Evolutionary conservation across 2,329 filamentous ascomycete genomes (phyloP).

Genomic region (Chrysoporthe cubensis): DNA sequence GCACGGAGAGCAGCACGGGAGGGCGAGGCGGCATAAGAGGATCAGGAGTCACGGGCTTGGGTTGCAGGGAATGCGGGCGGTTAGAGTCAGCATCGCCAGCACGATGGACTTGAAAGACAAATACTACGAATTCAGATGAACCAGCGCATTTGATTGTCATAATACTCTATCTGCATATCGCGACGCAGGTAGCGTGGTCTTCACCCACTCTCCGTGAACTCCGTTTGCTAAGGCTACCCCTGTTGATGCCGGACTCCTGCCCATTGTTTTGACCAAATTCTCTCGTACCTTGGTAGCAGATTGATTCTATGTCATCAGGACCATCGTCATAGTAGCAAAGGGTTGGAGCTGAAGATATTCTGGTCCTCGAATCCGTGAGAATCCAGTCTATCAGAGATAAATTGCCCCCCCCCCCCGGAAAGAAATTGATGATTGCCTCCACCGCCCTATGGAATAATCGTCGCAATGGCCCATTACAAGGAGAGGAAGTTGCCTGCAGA

Average conservation of each 20-base stretch:
- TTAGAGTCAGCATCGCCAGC: neutral
- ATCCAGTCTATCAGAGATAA: neutral
- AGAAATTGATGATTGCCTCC: neutral
- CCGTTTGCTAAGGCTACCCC: neutral
- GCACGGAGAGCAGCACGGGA: conserved; percentile 73
- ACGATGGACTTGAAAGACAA: neutral
- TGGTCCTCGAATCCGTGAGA: neutral
- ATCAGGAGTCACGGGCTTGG: neutral
- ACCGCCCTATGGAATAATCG: neutral
- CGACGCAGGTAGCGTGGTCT: neutral
- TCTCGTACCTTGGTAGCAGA: neutral
- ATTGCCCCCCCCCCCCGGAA: neutral
- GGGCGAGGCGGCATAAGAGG: conserved; percentile 38
- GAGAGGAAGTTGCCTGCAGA: neutral
- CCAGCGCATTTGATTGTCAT: conserved; percentile 12
- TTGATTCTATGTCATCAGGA: neutral
- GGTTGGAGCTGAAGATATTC: neutral
- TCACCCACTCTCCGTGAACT: neutral
- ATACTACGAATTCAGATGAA: neutral
- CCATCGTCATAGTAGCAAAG: neutral
- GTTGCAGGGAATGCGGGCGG: neutral
- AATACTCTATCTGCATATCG: neutral
- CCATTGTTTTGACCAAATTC: neutral
- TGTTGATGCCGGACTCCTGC: neutral
- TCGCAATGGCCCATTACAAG: neutral